Base-by-base conservation (phyloP, 1,139 yeast genomes). In the Kluyveromyces sp. region DNA sequence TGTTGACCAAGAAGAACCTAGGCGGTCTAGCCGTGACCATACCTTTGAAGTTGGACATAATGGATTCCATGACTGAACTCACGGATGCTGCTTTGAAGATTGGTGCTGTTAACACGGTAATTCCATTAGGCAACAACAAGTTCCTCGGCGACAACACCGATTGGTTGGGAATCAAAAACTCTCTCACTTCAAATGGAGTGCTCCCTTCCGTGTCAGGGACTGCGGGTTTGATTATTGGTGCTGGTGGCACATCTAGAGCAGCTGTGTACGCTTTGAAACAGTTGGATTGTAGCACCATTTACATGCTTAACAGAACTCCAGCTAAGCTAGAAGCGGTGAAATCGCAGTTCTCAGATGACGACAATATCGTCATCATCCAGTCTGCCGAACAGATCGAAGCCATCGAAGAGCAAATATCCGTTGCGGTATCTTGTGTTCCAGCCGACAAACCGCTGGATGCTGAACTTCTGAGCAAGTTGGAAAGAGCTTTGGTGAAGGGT, bases 201-300 rank as follows among this genome's bases (percentile, higher is more conserved):
- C 77, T 84, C 30, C 66, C 67, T 36, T 46, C 39, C 25, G 49
- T 54, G 44, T n/a, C 68, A 56, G 53, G 61, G 4, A 64, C 71
- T 16, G 70, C 73, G 46, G 94, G 88, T 35, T 69, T 92, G 49
- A 83, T 92, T 42, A 71, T 92, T 53, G 99, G 99, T 40, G 96
- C 95, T 25, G 99, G 99, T 36, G 99, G 99, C 40, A 89, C 99
- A 31, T 82, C 96, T 0, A 77, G 96, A 58, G 96, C 98, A 34
- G 98, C 97, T 1, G 78, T 86, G 19, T 89, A 76, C 63, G 97
- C 98, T 1, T 73, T 92, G 55, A 77, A 80, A 57, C 63, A 77
- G 50, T 68, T 92, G 69, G 96, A 96, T 1, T 87, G 94, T 61
- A 57, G 70, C 33, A 77, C 73, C 53, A 84, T 92, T 48, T 88